These are phyloP conservation scores for Jatropha curcas DNA, from an alignment of 345 rosid species.

Conservation along the genomic window DNA sequence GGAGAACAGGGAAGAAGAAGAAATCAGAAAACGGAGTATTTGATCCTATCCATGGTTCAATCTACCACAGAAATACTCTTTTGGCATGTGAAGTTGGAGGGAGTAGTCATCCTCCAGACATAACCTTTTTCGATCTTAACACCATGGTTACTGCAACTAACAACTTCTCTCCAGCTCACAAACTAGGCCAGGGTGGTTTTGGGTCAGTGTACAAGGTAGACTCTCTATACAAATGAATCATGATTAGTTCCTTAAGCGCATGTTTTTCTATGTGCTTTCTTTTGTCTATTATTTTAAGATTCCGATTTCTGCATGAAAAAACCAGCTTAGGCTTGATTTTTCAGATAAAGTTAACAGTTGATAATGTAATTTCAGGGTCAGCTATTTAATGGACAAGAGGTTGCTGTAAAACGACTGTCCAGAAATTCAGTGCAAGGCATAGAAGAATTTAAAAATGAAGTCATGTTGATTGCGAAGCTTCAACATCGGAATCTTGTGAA, in stretches of 20 bases:
- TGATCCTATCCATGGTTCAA: too few species aligned
- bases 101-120: not conserved
- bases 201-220: conserved; percentile 46
- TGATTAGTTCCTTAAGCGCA: too few species aligned
- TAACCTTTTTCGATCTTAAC: conserved; percentile 29
- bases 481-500: conserved; percentile 15
- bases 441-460: conserved; percentile 21
- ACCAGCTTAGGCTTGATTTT: not conserved
- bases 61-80: not conserved
- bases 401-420: conserved; percentile 22
- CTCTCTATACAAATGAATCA: too few species aligned
- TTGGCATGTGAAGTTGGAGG: not conserved
- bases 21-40: too few species aligned
- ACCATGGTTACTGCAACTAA: conserved; percentile 29
- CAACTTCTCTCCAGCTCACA: conserved; percentile 25
- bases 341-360: not conserved
- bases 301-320: not conserved
- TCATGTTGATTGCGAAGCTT: conserved; percentile 8
- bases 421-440: conserved; percentile 12
- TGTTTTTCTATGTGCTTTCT: too few species aligned
- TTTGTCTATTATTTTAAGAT: too few species aligned
- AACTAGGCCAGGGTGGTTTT: conserved; percentile 46
- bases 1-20: not conserved
- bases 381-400: conserved; percentile 6
- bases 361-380: conserved; percentile 15